phyloP scores from a whole-genome alignment of 768 basidiomycete genomes.

The Lepiota brunneoincarnata region DNA sequence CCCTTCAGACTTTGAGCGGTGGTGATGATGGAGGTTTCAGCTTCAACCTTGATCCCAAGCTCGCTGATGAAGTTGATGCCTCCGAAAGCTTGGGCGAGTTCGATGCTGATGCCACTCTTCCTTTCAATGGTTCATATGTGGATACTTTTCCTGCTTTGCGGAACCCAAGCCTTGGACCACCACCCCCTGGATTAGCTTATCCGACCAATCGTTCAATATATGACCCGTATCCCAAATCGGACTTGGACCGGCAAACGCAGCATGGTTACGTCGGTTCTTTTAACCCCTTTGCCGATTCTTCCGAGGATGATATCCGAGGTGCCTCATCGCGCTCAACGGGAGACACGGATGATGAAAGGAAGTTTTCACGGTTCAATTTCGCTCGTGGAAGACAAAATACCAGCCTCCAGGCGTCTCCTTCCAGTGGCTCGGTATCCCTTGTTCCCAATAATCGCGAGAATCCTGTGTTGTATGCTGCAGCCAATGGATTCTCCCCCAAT shows the following conservation, averaged over 20 bases:
- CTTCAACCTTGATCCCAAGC: constrained; percentile 82
- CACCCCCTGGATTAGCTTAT: constrained; percentile 55
- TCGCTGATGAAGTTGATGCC: constrained; percentile 49
- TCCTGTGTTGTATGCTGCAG: constrained; percentile 34
- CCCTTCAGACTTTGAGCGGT: constrained; percentile 66
- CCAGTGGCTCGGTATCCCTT: constrained; percentile 45
- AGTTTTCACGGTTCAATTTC: constrained; percentile 80
- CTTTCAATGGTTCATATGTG: constrained; percentile 63
- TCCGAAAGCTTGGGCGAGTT: constrained; percentile 45
- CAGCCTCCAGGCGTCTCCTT: constrained; percentile 58
- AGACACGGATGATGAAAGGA: constrained; percentile 59
- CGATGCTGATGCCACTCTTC: constrained; percentile 48
- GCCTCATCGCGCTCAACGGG: constrained; percentile 29
- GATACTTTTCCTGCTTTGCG: constrained; percentile 71
- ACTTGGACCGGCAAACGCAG: constrained; percentile 30
- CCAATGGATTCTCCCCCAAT: not conserved
- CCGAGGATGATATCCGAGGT: constrained; percentile 40
- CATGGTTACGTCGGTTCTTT: constrained; percentile 70
- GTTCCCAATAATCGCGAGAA: constrained; percentile 43
- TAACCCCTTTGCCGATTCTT: constrained; percentile 72
- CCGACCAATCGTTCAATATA: constrained; percentile 51
- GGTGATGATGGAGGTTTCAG: constrained; percentile 74
- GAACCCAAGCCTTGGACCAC: constrained; percentile 29
- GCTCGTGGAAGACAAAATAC: constrained; percentile 69
- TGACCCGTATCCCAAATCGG: constrained; percentile 34